These are phyloP conservation scores for Macrolepiota dolichaula DNA, from an alignment of 768 basidiomycete species.

Conservation along the genomic window DNA sequence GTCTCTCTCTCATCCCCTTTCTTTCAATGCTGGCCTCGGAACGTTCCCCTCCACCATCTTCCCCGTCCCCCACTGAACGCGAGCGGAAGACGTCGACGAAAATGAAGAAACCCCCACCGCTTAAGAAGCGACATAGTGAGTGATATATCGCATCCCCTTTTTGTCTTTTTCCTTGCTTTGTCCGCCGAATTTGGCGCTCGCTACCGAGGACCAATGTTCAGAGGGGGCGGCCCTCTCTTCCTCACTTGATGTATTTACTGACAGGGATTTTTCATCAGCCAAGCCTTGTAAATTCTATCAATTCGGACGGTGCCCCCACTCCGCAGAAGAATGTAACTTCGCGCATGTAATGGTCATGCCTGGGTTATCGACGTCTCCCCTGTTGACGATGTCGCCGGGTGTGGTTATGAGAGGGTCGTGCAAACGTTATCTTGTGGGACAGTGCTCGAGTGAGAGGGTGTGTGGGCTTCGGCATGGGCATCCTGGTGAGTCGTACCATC, in stretches of 20 bases:
- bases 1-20: background rate
- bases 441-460: background rate
- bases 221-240: background rate
- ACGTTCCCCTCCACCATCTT: slow-evolving; percentile 8
- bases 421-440: background rate
- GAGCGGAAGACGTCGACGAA: slow-evolving; percentile 19
- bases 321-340: slow-evolving; percentile 47
- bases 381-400: background rate
- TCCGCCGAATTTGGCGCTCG: background rate
- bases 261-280: slow-evolving; percentile 24
- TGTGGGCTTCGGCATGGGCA: background rate
- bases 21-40: background rate
- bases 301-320: slow-evolving; percentile 35
- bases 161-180: background rate
- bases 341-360: slow-evolving; percentile 35
- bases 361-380: slow-evolving; percentile 3
- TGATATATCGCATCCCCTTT: background rate
- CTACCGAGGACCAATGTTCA: background rate
- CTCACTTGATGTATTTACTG: background rate
- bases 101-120: slow-evolving; percentile 27
- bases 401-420: background rate
- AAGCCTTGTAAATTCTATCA: slow-evolving; percentile 52
- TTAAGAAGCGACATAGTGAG: slow-evolving; percentile 41
- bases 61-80: slow-evolving; percentile 5
- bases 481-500: background rate